Base-by-base conservation (phyloP, 495 filamentous ascomycete species). In the Cryomyces antarcticus region DNA sequence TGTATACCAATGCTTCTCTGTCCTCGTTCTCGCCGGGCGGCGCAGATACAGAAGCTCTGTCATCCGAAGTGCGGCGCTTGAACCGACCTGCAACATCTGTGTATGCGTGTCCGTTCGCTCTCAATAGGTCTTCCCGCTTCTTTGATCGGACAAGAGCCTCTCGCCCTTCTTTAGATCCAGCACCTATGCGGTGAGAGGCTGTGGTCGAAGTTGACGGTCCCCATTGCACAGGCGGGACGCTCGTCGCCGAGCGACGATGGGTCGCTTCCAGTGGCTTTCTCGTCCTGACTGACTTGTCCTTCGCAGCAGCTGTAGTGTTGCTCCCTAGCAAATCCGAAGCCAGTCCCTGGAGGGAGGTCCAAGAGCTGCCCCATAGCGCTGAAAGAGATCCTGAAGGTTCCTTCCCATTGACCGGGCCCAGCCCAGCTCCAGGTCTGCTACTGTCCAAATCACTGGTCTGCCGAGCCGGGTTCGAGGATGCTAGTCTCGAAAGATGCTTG, bases 1-100 rank as follows among this genome's bases (percentile, higher is more conserved):
- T 65, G 58, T 97, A 97, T 10, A 84, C 87, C 43, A 95, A 55
- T 6, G 75, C 73, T 45, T 80, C 74, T 44, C 76, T 70, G 36
- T 86, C 81, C 41, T 74, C 62, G 30, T 56, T 47, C 44, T 62
- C 61, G 5, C 43, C 49, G 6, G 61, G 58, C 6, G 59, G 59
- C 17, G 57, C 57, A 30, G 61, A 62, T 36, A 45, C 30, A 34
- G 59, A 59, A 11, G 57, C 50, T 30, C 56, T 58, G 35, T 76
- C 74, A 37, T 67, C 68, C 1, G 75, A 79, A 42, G 67, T 69
- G 45, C 75, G 65, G 43, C 73, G 60, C 53, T 79, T 79, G 50
- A 74, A 68, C 35, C 63, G 62, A 28, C 64, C 59, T 10, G 59
- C 58, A 13, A 53, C 54, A 45, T 64, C 66, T 35, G 66, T 56